A percentile compares a stretch with the other conserved stretches of the same genome.
These are phyloP conservation scores for Phtheirospermum japonicum DNA, from an alignment of 257 asterid species.

Conservation along the genomic window DNA sequence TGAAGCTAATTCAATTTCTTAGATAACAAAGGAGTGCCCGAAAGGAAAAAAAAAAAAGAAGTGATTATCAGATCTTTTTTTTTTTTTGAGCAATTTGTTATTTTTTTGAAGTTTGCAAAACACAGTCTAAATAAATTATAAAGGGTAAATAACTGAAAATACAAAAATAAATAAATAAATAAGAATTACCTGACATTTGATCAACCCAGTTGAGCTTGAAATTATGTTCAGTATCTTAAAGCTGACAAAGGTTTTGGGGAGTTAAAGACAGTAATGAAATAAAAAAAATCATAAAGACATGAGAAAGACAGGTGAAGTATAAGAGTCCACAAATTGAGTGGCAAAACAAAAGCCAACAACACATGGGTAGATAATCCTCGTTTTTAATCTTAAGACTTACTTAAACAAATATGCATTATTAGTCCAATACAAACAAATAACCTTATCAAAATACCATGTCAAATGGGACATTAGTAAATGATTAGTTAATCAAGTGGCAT, in stretches of 20 bases:
- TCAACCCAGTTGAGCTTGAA: neutral
- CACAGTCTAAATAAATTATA: too few species aligned
- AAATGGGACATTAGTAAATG: conserved; percentile 3
- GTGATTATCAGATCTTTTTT: too few species aligned
- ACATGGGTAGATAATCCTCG: conserved; percentile 40
- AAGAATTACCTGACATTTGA: conserved; percentile 22
- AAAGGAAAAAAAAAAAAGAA: too few species aligned
- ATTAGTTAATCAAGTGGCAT: conserved; percentile 24
- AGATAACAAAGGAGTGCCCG: neutral
- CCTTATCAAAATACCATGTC: conserved; percentile 13
- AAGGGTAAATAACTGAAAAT: too few species aligned
- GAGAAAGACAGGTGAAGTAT: conserved; percentile 21
- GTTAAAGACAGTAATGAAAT: too few species aligned
- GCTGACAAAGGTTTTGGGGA: too few species aligned
- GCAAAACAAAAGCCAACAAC: conserved; percentile 26
- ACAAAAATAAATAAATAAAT: neutral
- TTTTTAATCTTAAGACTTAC: conserved; percentile 5
- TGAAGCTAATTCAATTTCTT: conserved; percentile 5
- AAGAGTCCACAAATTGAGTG: conserved; percentile 27
- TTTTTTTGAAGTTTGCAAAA: too few species aligned
- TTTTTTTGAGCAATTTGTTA: too few species aligned
- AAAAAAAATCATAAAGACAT: neutral
- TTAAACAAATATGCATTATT: neutral
- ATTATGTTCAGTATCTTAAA: conserved; percentile 12
- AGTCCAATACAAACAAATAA: neutral